Evolutionary conservation across 2,329 filamentous ascomycete species (phyloP).

Genomic region (Fusarium secorum): DNA sequence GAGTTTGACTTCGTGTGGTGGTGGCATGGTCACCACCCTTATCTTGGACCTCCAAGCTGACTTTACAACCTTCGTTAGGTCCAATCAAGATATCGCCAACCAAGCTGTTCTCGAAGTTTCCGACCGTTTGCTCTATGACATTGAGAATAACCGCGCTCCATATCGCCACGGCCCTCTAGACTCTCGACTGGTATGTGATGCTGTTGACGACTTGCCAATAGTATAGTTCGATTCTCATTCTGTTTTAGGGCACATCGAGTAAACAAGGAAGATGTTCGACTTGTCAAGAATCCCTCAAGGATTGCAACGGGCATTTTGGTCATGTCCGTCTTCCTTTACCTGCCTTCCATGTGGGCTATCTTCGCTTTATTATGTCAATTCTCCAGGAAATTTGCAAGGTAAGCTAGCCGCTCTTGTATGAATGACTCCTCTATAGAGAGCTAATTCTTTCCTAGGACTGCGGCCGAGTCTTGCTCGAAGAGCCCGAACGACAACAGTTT

Average conservation of each 20-base stretch:
- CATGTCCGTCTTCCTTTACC: conserved; percentile 90
- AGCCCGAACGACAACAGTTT: conserved; percentile 78
- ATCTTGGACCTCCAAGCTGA: background rate
- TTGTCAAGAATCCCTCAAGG: conserved; percentile 80
- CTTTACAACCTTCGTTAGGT: conserved; percentile 57
- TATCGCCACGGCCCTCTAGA: conserved; percentile 88
- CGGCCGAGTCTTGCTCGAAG: conserved; percentile 81
- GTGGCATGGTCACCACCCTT: background rate
- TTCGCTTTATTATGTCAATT: conserved; percentile 91
- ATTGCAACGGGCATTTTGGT: conserved; percentile 95
- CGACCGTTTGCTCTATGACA: conserved; percentile 92
- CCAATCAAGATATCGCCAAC: conserved; percentile 92
- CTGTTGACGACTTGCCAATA: background rate
- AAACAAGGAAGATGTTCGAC: conserved; percentile 83
- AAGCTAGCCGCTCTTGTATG: background rate
- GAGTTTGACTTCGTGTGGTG: conserved; percentile 45
- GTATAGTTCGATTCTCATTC: background rate
- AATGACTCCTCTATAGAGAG: background rate
- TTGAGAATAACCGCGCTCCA: conserved; percentile 78
- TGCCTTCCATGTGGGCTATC: conserved; percentile 94
- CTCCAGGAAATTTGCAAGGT: conserved; percentile 94
- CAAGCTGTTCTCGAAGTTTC: conserved; percentile 95
- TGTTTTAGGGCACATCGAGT: conserved; percentile 75
- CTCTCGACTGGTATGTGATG: conserved; percentile 68
- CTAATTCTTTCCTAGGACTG: conserved; percentile 65